Conservation (phyloP, 805 yeast genomes). For the Teunomyces stri region DNA sequence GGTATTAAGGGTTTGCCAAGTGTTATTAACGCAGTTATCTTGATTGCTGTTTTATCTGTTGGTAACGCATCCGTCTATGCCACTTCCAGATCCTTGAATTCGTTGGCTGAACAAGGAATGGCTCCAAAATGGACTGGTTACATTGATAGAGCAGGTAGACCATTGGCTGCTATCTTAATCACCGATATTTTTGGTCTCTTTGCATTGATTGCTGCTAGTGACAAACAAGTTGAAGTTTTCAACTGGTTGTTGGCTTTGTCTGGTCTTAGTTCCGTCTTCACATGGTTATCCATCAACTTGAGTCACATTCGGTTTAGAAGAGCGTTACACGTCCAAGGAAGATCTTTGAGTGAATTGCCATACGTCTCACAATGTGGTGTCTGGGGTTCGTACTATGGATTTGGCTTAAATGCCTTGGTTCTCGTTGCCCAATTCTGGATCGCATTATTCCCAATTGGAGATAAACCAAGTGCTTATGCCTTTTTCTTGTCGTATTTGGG, state of each 20-base stretch:
- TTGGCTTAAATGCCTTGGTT: conserved; percentile 47
- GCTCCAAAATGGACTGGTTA: conserved; percentile 58
- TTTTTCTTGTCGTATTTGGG: conserved; percentile 35
- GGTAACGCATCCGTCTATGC: conserved; percentile 70
- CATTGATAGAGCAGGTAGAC: conserved; percentile 66
- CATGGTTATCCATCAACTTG: conserved; percentile 61
- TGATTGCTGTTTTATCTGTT: conserved; percentile 67
- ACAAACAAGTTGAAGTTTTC: conserved; percentile 53
- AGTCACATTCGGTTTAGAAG: conserved; percentile 60
- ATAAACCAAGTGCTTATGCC: conserved; percentile 25
- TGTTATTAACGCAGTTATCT: conserved; percentile 64
- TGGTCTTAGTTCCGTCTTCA: conserved; percentile 60
- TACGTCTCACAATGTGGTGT: conserved; percentile 51
- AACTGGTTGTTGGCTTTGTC: conserved; percentile 64
- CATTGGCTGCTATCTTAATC: conserved; percentile 52
- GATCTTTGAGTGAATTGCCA: conserved; percentile 45
- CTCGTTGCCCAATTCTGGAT: conserved; percentile 65
- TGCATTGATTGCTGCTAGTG: conserved; percentile 56
- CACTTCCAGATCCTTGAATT: conserved; percentile 61
- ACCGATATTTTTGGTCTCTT: conserved; percentile 57
- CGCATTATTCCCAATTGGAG: conserved; percentile 59
- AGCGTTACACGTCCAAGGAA: conserved; percentile 56
- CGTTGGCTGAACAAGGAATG: conserved; percentile 61
- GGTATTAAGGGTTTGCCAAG: conserved; percentile 64
- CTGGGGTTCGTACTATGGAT: conserved; percentile 53